phyloP scores from a whole-genome alignment of 139 green algal genomes.

The Coelastrella sp. region DNA sequence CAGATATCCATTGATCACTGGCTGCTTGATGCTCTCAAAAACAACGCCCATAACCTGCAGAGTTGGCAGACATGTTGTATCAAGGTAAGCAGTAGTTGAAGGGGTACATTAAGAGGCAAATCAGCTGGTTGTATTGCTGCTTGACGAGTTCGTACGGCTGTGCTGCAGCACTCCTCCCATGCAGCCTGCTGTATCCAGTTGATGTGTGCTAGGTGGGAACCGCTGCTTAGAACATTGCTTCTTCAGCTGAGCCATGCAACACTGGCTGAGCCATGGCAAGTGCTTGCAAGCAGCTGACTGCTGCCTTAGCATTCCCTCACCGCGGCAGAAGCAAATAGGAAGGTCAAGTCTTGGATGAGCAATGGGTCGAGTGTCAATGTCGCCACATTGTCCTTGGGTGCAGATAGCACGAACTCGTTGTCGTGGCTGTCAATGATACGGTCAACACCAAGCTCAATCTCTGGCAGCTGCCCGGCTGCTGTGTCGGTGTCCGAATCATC shows the following conservation, averaged over 20 bases:
- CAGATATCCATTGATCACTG: slow-evolving; percentile 97
- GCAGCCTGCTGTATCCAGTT: not conserved
- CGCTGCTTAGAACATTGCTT: too few relatives aligned
- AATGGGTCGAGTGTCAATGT: slow-evolving; percentile 92
- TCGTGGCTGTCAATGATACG: slow-evolving; percentile 96
- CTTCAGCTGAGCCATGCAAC: too few relatives aligned
- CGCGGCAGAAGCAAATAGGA: slow-evolving; percentile 78
- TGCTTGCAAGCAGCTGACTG: not conserved
- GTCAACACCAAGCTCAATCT: slow-evolving; percentile 81
- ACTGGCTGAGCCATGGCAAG: not conserved
- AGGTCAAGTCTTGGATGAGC: slow-evolving; percentile 89
- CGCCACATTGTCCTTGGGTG: slow-evolving; percentile 84
- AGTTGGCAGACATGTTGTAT: too few relatives aligned
- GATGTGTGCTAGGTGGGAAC: too few relatives aligned
- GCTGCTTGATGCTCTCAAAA: slow-evolving; percentile 89
- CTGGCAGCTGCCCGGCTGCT: not conserved
- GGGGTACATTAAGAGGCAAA: too few relatives aligned
- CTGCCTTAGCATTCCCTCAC: slow-evolving; percentile 5
- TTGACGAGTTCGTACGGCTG: too few relatives aligned
- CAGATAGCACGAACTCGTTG: slow-evolving; percentile 99
- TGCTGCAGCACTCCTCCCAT: not conserved
- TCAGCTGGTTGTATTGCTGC: too few relatives aligned
- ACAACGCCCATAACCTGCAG: slow-evolving; percentile 74
- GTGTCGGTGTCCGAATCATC: not conserved
- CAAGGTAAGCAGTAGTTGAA: too few relatives aligned